Evolutionary conservation across 192 early-diverging fungal species (phyloP).

Genomic region (Phlyctochytrium bullatum): DNA sequence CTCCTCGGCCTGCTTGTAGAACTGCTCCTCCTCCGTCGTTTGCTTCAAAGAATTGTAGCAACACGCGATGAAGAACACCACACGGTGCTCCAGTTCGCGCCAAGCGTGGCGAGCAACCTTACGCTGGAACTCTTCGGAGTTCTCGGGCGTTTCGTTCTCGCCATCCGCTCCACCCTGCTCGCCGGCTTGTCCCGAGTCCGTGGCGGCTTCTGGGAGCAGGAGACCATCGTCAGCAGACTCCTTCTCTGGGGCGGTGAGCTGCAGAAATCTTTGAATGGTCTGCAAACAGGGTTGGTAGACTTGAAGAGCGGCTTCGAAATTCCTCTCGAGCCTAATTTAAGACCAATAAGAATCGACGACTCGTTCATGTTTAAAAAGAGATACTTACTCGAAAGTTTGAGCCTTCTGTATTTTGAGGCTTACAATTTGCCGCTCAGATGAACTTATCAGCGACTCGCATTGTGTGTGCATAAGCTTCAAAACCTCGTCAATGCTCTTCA

Average conservation of each 20-base stretch:
- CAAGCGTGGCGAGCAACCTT: constrained; percentile 13
- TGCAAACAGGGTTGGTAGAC: constrained; percentile 24
- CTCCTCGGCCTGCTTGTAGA: constrained; percentile 31
- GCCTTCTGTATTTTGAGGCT: constrained; percentile 32
- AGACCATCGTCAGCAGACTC: not conserved
- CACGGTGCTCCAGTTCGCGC: constrained; percentile 53
- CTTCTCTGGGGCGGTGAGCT: not conserved
- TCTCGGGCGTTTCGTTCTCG: constrained; percentile 2
- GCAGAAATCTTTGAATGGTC: not conserved
- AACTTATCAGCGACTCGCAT: constrained; percentile 18
- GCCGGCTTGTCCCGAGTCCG: not conserved
- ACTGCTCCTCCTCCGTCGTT: constrained; percentile 42
- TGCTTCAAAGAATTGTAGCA: constrained; percentile 48
- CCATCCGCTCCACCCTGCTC: constrained; percentile 21
- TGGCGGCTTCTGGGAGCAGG: not conserved
- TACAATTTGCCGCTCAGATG: constrained; percentile 33
- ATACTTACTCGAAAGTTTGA: constrained; percentile 18
- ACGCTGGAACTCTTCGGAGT: not conserved
- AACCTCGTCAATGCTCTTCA: constrained; percentile 54
- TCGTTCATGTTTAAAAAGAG: not conserved
- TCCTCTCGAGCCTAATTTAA: constrained; percentile 13
- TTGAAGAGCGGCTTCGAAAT: constrained; percentile 12
- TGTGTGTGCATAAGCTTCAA: constrained; percentile 48
- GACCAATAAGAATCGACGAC: not conserved
- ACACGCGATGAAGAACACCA: constrained; percentile 60